Percentiles rank a stretch among this genome's conserved stretches.
These are phyloP conservation scores for Cajanus cajan DNA, from an alignment of 306 rosid species.

Conservation along the genomic window DNA sequence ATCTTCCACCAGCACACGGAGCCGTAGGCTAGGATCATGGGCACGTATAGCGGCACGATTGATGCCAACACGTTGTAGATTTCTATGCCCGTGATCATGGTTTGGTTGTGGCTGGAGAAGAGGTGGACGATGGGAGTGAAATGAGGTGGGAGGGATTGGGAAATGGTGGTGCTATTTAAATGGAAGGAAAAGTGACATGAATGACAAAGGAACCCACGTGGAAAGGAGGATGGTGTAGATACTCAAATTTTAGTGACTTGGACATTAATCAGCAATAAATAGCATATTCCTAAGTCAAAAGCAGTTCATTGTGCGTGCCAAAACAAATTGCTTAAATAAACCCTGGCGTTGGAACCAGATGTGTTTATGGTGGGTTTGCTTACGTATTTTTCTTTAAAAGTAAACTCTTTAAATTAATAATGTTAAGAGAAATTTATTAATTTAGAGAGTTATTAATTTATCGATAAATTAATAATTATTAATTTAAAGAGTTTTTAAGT, in stretches of 20 bases:
- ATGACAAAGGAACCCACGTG: neutral
- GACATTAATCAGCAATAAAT: neutral
- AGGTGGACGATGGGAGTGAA: neutral
- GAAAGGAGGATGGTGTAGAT: neutral
- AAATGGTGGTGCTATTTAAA: neutral
- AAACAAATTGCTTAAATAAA: neutral
- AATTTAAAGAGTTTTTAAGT: no score
- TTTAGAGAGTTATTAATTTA: no score
- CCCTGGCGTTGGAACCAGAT: no score
- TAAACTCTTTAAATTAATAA: no score
- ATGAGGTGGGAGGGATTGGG: neutral
- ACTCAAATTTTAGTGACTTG: neutral
- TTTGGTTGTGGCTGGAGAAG: neutral
- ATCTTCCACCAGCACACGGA: slow-evolving; percentile 16
- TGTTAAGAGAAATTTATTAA: no score
- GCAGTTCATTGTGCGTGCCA: no score
- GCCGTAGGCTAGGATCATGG: slow-evolving; percentile 25
- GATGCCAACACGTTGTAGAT: slow-evolving; percentile 41
- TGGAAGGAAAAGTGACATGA: neutral
- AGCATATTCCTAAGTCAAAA: neutral
- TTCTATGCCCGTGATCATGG: slow-evolving; percentile 63
- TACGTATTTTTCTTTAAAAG: no score
- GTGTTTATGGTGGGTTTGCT: no score
- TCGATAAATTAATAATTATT: no score
- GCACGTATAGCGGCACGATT: slow-evolving; percentile 21